These are phyloP conservation scores for Aspergillus pseudotamarii DNA, from an alignment of 2,329 filamentous ascomycete genomes.

Conservation along the genomic window DNA sequence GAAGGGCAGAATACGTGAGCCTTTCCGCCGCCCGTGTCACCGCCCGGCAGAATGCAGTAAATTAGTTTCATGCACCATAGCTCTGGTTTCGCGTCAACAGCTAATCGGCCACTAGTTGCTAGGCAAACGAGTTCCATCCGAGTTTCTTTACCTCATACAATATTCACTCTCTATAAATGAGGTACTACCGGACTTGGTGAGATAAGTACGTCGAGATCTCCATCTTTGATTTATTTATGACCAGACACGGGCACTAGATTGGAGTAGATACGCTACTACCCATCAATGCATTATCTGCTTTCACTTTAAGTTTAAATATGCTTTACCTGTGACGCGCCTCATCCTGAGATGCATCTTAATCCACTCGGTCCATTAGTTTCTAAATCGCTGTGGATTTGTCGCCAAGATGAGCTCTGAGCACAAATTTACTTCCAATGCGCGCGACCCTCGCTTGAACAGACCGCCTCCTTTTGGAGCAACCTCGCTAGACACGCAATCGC, in stretches of 20 bases:
- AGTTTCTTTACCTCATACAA: neutral
- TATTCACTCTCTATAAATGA: neutral
- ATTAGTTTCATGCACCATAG: neutral
- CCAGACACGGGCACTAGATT: neutral
- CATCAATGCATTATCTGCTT: neutral
- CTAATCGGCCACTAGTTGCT: neutral
- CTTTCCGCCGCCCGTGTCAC: slow-evolving; percentile 12
- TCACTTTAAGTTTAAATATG: neutral
- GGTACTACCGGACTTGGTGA: neutral
- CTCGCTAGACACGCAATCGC: neutral
- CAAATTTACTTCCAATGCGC: slow-evolving; percentile 11
- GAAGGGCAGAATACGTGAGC: slow-evolving; percentile 18
- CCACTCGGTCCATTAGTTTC: neutral
- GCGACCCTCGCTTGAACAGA: slow-evolving; percentile 25
- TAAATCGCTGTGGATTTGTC: neutral
- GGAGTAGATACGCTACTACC: neutral
- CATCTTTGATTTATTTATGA: neutral
- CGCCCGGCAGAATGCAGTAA: slow-evolving; percentile 33
- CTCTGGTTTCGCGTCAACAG: neutral
- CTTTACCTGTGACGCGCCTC: neutral
- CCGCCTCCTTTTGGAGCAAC: neutral
- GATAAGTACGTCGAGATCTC: neutral
- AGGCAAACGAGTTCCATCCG: neutral
- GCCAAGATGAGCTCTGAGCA: slow-evolving; percentile 18
- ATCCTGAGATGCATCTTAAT: neutral